Evolutionary conservation across 768 basidiomycete genomes (phyloP).

Genomic region (Mycena leptocephala): DNA sequence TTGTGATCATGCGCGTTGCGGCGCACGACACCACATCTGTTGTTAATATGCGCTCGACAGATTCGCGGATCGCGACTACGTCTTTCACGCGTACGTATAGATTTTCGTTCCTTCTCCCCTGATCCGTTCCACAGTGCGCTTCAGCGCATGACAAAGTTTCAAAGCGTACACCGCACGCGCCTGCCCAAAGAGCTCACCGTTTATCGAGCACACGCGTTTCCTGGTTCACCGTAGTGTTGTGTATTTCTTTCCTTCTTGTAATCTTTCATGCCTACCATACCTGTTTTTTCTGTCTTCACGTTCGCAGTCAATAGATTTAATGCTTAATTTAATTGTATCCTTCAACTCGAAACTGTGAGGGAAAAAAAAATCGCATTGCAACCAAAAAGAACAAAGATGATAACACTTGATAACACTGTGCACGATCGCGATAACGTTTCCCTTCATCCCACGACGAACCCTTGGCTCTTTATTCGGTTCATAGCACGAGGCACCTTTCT

Average conservation of each 20-base stretch:
- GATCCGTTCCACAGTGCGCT: neutral
- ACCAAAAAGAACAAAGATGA: constrained; percentile 1
- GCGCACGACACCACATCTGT: too few species aligned
- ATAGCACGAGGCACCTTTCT: neutral
- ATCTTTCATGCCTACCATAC: too few species aligned
- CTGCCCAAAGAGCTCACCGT: constrained; percentile 3
- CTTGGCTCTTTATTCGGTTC: neutral
- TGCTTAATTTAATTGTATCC: neutral
- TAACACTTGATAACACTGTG: too few species aligned
- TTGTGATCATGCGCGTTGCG: too few species aligned
- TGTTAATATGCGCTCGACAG: constrained; percentile 3
- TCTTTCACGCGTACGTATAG: neutral
- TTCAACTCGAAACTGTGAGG: neutral
- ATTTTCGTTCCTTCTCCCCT: neutral
- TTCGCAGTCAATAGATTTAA: neutral
- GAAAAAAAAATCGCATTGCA: neutral
- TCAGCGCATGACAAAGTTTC: neutral
- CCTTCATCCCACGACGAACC: neutral
- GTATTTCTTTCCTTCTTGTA: neutral
- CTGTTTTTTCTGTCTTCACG: neutral
- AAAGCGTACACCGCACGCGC: neutral
- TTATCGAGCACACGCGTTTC: neutral
- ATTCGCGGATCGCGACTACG: neutral
- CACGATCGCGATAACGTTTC: neutral
- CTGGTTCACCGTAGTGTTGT: neutral